Evolutionary conservation across 345 rosid species (phyloP).

Genomic region (Acer yangbiense): DNA sequence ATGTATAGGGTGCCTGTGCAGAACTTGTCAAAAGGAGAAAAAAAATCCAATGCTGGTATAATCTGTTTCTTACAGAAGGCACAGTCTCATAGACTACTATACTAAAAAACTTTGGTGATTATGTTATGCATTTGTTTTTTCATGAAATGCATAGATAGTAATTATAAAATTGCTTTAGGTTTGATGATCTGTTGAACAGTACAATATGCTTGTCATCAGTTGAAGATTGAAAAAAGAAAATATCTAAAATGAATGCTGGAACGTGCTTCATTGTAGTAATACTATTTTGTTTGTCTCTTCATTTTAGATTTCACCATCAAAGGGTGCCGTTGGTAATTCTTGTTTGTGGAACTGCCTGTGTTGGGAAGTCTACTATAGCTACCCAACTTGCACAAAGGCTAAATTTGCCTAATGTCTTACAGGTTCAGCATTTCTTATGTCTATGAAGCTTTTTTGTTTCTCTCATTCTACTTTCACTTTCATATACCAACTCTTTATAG

Average conservation of each 20-base stretch:
- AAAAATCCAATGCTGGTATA: neutral
- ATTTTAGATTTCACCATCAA: slow-evolving; percentile 90
- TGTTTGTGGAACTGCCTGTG: slow-evolving; percentile 99
- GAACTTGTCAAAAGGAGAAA: neutral
- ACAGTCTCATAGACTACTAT: neutral
- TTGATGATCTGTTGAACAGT: neutral
- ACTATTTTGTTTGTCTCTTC: slow-evolving; percentile 17
- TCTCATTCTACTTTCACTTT: neutral
- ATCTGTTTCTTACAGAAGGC: neutral
- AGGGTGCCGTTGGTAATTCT: slow-evolving; percentile 97
- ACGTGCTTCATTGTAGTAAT: slow-evolving; percentile 9
- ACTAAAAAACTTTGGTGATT: neutral
- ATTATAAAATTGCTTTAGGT: slow-evolving; percentile 1
- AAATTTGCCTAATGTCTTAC: slow-evolving; percentile 96
- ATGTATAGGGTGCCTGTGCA: neutral
- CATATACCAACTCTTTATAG: neutral
- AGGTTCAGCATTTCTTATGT: slow-evolving; percentile 43
- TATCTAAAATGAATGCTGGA: neutral
- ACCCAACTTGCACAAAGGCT: slow-evolving; percentile 99
- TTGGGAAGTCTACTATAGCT: slow-evolving; percentile 96
- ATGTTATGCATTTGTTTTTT: neutral
- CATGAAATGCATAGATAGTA: neutral
- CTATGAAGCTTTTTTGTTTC: slow-evolving; percentile 2
- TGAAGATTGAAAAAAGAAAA: neutral
- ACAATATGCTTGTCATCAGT: neutral